Base-by-base conservation (phyloP, 768 basidiomycete genomes). In the Termitomyces sp. region DNA sequence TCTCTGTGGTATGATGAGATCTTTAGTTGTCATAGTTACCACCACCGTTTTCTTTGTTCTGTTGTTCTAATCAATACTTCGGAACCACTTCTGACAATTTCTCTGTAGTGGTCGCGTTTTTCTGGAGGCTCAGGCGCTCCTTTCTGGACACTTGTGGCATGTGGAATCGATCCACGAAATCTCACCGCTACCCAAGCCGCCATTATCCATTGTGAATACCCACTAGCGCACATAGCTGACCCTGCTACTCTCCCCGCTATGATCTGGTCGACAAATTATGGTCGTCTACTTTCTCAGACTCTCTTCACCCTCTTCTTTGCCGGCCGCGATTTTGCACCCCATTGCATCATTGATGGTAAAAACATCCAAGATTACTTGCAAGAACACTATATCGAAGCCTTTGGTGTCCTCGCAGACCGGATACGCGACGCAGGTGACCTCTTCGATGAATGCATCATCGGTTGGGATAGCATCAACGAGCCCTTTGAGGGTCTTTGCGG, bases 201-300 rank as follows among this genome's bases (percentile, higher is more conserved):
- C 34, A 83, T 95, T 51, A 63, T 99, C 8, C 94, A 98, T 67
- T 86, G 81, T 69, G 95, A 98, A 72, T 98, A 92, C 70, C 87
- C 92, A 0, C 64, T 75, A 7, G 70, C 85, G 0, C 76, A 78
- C 44, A 64, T 70, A 0, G 79, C 91, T 5, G 77, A 88, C 60
- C 94, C 96, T 0, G 77, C 82, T 2, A 67, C 80, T 0, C 78
- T 93, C 58, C 96, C 97, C 5, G 84, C 88, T 46, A 99, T 99
- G 97, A 82, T 93, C 58, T 99, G 97, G 97, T 84, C 86, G 7
- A 98, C 96, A 24, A 98, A 98, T 66, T 98, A 98, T 66, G 84
- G 89, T 41, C 90, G 89, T 17, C 84, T 98, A 28, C 82, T 88
- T 49, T 84, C 85, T 19, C 90, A 93, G 66, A 96, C 93, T 11